These are phyloP conservation scores for Nematocida homosporus DNA, from an alignment of 371 early-diverging fungal genomes.

Conservation along the genomic window DNA sequence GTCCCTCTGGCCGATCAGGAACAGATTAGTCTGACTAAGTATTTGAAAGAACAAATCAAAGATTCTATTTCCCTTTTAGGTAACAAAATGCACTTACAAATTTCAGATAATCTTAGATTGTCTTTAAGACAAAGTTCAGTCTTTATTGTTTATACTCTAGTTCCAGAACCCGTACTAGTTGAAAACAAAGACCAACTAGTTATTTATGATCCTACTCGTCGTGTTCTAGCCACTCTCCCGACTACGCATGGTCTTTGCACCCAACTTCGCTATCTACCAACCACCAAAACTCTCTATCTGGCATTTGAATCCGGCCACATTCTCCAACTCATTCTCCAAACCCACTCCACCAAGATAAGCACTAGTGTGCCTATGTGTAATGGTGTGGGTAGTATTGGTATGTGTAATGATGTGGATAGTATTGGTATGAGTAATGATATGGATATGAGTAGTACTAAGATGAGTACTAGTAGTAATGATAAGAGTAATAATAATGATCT, in stretches of 20 bases:
- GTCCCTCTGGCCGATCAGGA: no score
- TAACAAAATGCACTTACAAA: neutral
- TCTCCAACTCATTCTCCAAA: neutral
- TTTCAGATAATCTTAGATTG: neutral
- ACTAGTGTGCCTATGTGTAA: neutral
- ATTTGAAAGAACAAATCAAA: no score
- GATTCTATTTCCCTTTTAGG: conserved; percentile 17
- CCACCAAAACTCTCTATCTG: neutral
- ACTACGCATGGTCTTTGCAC: conserved; percentile 28
- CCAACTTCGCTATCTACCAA: neutral
- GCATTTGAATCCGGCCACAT: conserved; percentile 42
- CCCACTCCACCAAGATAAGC: no score
- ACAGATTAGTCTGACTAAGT: no score
- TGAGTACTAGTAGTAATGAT: neutral
- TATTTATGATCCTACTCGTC: neutral
- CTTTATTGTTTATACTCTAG: no score
- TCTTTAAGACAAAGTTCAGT: no score
- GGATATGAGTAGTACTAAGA: no score
- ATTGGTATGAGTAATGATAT: no score
- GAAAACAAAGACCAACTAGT: neutral
- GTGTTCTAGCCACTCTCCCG: neutral
- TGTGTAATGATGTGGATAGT: no score
- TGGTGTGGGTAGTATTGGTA: neutral
- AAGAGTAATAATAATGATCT: no score
- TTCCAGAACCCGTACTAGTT: no score